phyloP scores from a whole-genome alignment of 495 filamentous ascomycete species.

The Talaromyces proteolyticus region DNA sequence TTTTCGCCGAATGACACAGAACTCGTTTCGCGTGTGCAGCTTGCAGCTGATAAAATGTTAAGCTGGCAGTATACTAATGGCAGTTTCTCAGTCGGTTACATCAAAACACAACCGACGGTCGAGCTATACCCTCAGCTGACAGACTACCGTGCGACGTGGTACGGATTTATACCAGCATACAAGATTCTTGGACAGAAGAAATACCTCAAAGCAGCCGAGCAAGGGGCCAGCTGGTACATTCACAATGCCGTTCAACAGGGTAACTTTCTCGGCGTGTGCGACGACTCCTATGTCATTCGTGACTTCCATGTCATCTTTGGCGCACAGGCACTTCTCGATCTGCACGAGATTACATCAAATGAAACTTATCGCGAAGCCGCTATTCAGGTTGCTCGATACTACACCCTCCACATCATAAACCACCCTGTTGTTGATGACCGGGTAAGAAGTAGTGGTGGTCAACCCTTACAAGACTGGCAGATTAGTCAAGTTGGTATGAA shows the following conservation, averaged over 20 bases:
- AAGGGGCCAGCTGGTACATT: neutral
- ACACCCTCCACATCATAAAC: neutral
- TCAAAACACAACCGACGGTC: neutral
- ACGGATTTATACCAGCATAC: neutral
- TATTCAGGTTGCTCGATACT: neutral
- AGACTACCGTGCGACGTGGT: neutral
- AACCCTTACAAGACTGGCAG: neutral
- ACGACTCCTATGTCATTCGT: neutral
- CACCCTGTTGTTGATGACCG: neutral
- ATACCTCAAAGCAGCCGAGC: neutral
- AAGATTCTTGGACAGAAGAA: neutral
- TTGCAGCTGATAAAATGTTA: neutral
- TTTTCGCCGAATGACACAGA: neutral
- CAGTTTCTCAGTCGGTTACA: neutral
- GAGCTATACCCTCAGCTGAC: neutral
- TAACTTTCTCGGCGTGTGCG: neutral
- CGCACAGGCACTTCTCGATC: neutral
- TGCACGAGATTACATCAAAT: neutral
- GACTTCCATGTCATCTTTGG: neutral
- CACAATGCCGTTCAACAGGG: neutral
- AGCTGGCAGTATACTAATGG: neutral
- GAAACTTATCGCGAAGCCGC: neutral
- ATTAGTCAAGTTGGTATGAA: neutral
- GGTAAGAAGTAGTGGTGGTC: neutral
- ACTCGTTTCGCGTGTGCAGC: neutral